A percentile compares a stretch with the other conserved stretches of the same genome.
These are phyloP conservation scores for Phytophthora kernoviae DNA, from an alignment of 352 stramenopile genomes.

Conservation along the genomic window DNA sequence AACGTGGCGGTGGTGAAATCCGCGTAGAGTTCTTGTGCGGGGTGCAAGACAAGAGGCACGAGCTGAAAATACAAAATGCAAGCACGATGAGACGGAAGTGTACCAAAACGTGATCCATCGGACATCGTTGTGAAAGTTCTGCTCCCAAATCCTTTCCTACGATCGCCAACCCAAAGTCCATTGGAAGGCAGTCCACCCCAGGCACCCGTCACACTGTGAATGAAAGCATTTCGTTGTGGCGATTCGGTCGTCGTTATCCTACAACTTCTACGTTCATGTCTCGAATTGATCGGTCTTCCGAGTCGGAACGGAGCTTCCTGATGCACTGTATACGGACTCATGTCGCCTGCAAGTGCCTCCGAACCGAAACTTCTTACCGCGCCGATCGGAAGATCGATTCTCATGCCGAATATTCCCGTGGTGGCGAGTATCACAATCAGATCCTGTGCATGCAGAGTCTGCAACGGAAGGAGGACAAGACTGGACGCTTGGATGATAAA, in stretches of 20 bases:
- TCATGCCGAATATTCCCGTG: too few relatives aligned
- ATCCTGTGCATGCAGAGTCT: too few relatives aligned
- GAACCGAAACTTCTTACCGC: constrained; percentile 1
- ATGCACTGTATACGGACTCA: background rate
- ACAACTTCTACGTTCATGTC: background rate
- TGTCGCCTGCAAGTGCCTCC: background rate
- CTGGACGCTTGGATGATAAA: constrained; percentile 8
- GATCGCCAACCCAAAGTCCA: constrained; percentile 2
- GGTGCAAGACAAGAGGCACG: constrained; percentile 5
- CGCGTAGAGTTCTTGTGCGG: too few relatives aligned
- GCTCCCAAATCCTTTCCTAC: constrained; percentile 13
- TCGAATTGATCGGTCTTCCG: background rate
- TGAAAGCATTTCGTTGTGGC: background rate
- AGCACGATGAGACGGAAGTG: background rate
- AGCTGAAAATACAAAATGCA: background rate
- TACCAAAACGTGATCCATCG: background rate
- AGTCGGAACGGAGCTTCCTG: background rate
- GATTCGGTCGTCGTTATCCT: too few relatives aligned
- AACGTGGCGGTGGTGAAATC: constrained; percentile 4
- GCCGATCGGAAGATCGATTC: background rate
- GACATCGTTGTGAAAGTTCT: constrained; percentile 15
- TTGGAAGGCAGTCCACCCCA: constrained; percentile 9
- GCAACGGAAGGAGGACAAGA: constrained; percentile 2
- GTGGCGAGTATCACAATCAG: too few relatives aligned
- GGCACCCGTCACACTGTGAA: background rate